Base-by-base conservation (phyloP, 352 stramenopile genomes). In the Phytophthora nicotianae region DNA sequence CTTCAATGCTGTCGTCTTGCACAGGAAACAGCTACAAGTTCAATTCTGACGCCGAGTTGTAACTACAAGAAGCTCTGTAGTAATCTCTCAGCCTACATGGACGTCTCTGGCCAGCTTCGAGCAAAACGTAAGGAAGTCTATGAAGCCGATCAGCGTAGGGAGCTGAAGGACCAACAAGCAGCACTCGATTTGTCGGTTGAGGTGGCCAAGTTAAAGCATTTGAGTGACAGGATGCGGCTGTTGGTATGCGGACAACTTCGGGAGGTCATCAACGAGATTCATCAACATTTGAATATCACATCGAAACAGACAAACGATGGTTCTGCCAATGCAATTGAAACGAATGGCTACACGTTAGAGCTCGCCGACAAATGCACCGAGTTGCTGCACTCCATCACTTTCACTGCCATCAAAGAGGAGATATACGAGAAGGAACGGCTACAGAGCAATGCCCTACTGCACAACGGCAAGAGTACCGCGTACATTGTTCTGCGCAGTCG, bases 401-500 rank as follows among this genome's bases (percentile, higher is more conserved):
- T 62, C 26, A 48, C 42, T 17, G 58, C 58, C 9, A 45, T 62
- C 23, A 67, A 67, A 45, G 51, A 67, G 27, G 59, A 62, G 13
- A 67, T 62, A 27, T 55, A 52, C 24, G 51, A 62, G 43, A 46
- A 42, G 33, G 37, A 57, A 16, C 43, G 59, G n/a, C 51, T 57
- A 8, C 23, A 45, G 20, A 52, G 26, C 32, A 67, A 67, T 23
- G 9, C 60, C 17, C 48, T 32, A 5, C 21, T 59, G 13, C 58
- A 46, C 35, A 27, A 53, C 33, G 58, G 50, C 4, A 41, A 45
- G 24, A 62, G 50, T 23, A 11, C 26, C 21, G 51, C 47, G 35
- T 67, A 62, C 29, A 23, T 67, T 24, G 4, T 57, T 3, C 17
- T 51, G 20, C 59, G 43, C 17, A 56, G 16, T 47, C 59, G 51